Base-by-base conservation (phyloP, 192 early-diverging fungal species). In the Tieghemiomyces parasiticus region DNA sequence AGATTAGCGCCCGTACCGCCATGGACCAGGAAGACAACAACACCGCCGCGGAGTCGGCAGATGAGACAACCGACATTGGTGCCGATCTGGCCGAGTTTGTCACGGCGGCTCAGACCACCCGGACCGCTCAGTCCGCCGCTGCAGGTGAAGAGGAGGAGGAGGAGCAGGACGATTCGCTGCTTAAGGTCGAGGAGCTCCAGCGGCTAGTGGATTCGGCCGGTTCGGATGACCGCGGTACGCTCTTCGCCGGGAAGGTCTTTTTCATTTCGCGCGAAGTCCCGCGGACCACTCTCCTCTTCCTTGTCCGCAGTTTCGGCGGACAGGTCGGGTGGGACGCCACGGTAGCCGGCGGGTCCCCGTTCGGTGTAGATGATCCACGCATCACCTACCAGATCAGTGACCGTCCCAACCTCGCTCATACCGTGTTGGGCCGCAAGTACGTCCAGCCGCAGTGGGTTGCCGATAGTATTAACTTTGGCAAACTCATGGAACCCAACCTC, bases 371-470 rank as follows among this genome's bases (percentile, higher is more conserved):
- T 55, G 88, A 96, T 67, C 74, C 81, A n/a, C 72, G 75, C 16
- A 91, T 99, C 63, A 95, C 91, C 0, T 81, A 92, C 65, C 90
- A 95, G 61, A 78, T 96, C 56, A 70, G 77, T 30, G 95, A 99
- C 72, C 82, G 93, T 28, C 92, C 92, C 19, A 64, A 61, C 6
- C 75, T 79, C 63, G 70, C 67, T 60, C 77, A 86, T 58, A 60
- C 69, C 58, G 33, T 60, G 38, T 62, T 76, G 50, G 64, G 68
- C 34, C 81, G 92, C 65, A 74, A 74, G 13, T 95, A 92, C 62
- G 74, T 96, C 35, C 95, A 96, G 71, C 95, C 95, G n/a, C 95
- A 99, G 71, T 99, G 95, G 95, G 77, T 93, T 20, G 92, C 87
- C 74, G 95, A 99, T 68, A 84, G 81, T 64, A 77, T 95, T 59